phyloP scores from a whole-genome alignment of 352 stramenopile species.

The Elongisporangium anandrum region DNA sequence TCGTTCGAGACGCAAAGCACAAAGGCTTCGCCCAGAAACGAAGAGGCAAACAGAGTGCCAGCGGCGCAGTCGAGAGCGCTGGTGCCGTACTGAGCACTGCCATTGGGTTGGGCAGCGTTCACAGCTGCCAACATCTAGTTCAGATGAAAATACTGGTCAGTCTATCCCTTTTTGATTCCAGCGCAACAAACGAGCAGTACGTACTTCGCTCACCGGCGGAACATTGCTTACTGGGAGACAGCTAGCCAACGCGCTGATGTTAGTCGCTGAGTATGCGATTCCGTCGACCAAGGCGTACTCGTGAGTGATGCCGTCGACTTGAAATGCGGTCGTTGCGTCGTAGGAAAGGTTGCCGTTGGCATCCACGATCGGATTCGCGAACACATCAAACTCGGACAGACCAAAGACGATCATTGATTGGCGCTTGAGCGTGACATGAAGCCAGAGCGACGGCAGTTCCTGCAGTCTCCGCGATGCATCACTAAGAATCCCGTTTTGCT shows the following conservation, averaged over 20 bases:
- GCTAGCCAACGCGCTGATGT: constrained; percentile 5
- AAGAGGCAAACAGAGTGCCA: constrained; percentile 27
- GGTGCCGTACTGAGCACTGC: constrained; percentile 7
- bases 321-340: constrained; percentile 24
- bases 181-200: neutral
- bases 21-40: constrained; percentile 20
- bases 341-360: constrained; percentile 20
- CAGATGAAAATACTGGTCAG: no score
- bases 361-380: constrained; percentile 27
- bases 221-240: constrained; percentile 2
- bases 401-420: constrained; percentile 29
- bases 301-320: constrained; percentile 15
- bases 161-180: no score
- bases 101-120: constrained; percentile 12
- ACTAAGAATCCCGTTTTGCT: neutral
- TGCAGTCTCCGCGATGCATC: neutral
- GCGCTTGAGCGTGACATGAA: constrained; percentile 38
- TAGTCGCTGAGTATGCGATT: constrained; percentile 18
- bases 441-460: constrained; percentile 22
- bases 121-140: constrained; percentile 19
- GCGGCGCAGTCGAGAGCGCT: constrained; percentile 20
- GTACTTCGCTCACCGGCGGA: neutral
- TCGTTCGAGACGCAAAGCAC: constrained; percentile 18
- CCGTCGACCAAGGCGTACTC: constrained; percentile 29
- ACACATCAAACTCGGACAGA: constrained; percentile 25